Base-by-base conservation (phyloP, 345 rosid species). In the Viola odorata region DNA sequence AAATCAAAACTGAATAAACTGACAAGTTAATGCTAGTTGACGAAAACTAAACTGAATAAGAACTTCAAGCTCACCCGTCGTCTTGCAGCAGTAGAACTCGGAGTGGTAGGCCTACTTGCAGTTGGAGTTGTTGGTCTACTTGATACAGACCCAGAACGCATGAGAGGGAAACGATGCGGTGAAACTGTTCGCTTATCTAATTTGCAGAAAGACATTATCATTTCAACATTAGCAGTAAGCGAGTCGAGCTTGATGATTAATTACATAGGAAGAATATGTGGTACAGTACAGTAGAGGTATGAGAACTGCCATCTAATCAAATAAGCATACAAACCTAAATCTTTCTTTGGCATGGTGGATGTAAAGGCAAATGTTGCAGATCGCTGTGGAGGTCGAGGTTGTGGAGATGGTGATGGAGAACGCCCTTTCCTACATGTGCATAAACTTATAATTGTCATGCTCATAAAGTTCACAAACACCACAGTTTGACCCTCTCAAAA, bases 281-380 rank as follows among this genome's bases (percentile, higher is more conserved):
- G 8, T 38, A 62, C 1, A 17, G 8, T 45, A 45, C 42, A n/a
- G 16, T 44, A 4, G 57, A 63, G 11, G 45, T 64, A 57, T n/a
- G n/a, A n/a, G n/a, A 65, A 37, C 11, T 2, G 52, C 48, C 14
- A 44, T 40, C 50, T 36, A 14, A 50, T 4, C 50, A 4, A 12
- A 51, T 47, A 53, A 36, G 15, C n/a, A 55, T 45, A 11, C 32
- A 23, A 32, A 91, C 96, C 95, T 75, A 66, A 66, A 68, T 84
- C 91, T 64, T 85, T 86, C 69, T 81, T 82, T 14, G 95, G 86
- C 61, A 68, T 61, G 5, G 84, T 74, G 60, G 95, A 69, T 12
- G 92, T 80, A 65, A 88, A 86, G 41, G 96, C 84, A 69, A 91
- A 91, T 1, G 85, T 86, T 62, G 86, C 84, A 54, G 95, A 80